Evolutionary conservation across 2,329 filamentous ascomycete species (phyloP).

Genomic region (Neocucurbitaria cava): DNA sequence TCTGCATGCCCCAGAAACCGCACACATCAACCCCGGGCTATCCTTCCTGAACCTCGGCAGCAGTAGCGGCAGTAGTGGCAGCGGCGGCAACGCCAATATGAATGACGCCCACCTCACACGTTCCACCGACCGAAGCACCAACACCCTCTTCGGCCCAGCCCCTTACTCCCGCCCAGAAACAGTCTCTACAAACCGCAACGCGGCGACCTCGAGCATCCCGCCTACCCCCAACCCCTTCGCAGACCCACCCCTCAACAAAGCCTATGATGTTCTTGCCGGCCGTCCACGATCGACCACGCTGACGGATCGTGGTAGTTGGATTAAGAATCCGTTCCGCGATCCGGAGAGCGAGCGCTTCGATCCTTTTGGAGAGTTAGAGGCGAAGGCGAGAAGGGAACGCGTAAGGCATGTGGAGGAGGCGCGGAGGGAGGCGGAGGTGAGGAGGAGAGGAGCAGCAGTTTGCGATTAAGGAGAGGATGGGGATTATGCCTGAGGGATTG

Average conservation of each 20-base stretch:
- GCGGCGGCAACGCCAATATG: neutral
- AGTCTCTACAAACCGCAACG: slow-evolving; percentile 33
- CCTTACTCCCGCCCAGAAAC: slow-evolving; percentile 42
- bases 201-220: slow-evolving; percentile 24
- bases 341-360: slow-evolving; percentile 46
- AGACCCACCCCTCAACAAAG: slow-evolving; percentile 45
- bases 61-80: neutral
- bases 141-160: slow-evolving; percentile 35
- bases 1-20: slow-evolving; percentile 29
- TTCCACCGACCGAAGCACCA: slow-evolving; percentile 31
- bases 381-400: slow-evolving; percentile 39
- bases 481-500: slow-evolving; percentile 22
- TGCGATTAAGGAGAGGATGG: slow-evolving; percentile 39
- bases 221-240: slow-evolving; percentile 45
- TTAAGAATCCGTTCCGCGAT: slow-evolving; percentile 44
- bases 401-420: slow-evolving; percentile 33
- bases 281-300: slow-evolving; percentile 43
- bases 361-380: slow-evolving; percentile 46
- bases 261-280: slow-evolving; percentile 43
- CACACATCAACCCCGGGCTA: slow-evolving; percentile 20
- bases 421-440: slow-evolving; percentile 28
- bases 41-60: slow-evolving; percentile 17
- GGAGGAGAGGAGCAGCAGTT: slow-evolving; percentile 20
- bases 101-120: slow-evolving; percentile 26
- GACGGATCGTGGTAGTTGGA: slow-evolving; percentile 44